Conservation (phyloP, 2,329 filamentous ascomycete species). For the Colletotrichum kahawae region DNA sequence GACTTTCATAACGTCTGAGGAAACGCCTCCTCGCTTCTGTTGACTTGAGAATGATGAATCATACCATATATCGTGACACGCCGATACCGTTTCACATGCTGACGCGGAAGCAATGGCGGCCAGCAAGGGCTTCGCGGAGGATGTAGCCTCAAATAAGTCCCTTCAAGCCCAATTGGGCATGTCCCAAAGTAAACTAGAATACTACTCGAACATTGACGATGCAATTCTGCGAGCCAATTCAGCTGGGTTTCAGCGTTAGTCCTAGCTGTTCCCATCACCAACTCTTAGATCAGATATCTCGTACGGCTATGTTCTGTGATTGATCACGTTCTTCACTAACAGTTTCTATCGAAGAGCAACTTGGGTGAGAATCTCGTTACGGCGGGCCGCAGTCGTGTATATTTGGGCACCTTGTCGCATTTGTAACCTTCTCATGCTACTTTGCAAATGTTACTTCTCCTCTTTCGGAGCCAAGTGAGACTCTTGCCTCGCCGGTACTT, state of each 20-base stretch:
- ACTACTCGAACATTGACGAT: neutral
- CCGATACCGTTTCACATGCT: neutral
- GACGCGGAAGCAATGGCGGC: neutral
- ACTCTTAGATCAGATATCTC: neutral
- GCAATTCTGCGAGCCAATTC: neutral
- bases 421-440: slow-evolving; percentile 23
- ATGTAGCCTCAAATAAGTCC: neutral
- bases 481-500: slow-evolving; percentile 23
- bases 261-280: neutral
- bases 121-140: neutral
- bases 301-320: neutral
- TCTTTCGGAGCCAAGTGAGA: slow-evolving; percentile 23
- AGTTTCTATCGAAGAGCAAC: neutral
- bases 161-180: neutral
- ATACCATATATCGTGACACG: neutral
- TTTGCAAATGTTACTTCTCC: slow-evolving; percentile 29
- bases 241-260: neutral
- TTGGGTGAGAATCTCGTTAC: neutral
- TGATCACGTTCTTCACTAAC: neutral
- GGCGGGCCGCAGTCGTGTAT: neutral
- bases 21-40: neutral
- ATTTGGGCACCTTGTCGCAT: too few species aligned
- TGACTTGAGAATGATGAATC: neutral
- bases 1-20: neutral
- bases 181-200: neutral